Evolutionary conservation across 306 rosid genomes (phyloP).

Genomic region (Castanea sativa): DNA sequence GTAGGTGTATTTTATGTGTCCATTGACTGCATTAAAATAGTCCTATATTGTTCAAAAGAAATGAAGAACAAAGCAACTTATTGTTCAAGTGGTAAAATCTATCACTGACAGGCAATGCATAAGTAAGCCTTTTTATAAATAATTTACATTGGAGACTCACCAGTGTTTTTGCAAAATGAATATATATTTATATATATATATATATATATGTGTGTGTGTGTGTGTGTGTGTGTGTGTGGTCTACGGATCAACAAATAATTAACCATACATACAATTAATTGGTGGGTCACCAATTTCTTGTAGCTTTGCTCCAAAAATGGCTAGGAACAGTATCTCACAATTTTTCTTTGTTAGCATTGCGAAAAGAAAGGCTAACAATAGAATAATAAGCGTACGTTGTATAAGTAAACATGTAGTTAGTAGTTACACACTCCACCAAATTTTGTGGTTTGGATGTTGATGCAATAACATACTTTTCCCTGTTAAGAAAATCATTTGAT

Average conservation of each 20-base stretch:
- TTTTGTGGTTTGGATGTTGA: neutral
- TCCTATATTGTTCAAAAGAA: no score
- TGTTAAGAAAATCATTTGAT: neutral
- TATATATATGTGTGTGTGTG: no score
- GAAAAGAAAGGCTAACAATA: neutral
- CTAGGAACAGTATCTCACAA: no score
- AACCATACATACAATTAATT: neutral
- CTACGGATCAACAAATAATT: neutral
- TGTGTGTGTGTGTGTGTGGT: neutral
- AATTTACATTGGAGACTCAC: no score
- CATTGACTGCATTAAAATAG: no score
- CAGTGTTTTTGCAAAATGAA: no score
- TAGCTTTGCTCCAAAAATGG: neutral
- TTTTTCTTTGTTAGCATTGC: slow-evolving; percentile 1
- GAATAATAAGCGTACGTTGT: neutral
- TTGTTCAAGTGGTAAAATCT: no score
- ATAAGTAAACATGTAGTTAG: neutral
- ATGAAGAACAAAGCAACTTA: no score
- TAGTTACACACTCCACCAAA: neutral
- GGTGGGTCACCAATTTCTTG: slow-evolving; percentile 10
- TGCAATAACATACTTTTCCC: neutral
- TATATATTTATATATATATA: no score
- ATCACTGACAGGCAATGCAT: no score
- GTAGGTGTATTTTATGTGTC: no score
- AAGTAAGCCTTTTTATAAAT: no score